Base-by-base conservation (phyloP, 23 red algal species). In the Agarophyton chilense region DNA sequence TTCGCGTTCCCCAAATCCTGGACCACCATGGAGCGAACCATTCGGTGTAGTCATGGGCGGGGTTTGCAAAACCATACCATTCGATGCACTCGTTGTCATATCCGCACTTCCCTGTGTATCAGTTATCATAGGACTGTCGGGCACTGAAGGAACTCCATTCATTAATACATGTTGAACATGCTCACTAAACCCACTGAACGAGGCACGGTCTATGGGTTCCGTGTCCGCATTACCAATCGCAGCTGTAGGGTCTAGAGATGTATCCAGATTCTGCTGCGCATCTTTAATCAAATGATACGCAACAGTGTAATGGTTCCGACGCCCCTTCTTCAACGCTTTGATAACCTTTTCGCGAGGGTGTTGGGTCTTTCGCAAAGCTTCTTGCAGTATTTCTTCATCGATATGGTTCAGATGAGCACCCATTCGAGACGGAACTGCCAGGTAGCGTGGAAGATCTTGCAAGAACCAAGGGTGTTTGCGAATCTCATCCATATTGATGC, bases 401-500 rank as follows among this genome's bases (percentile, higher is more conserved):
- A 98, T 79, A 21, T 79, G 47, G 14, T 77, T 74, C 17, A 87
- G 54, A 28, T 93, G 78, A 60, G 85, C 66, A 28, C 67, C 88
- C 5, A 83, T 38, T 44, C 80, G 75, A 7, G 88, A 87, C 21
- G 86, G 90, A 24, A 98, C 14, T 19, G 89, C 82, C 4, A 98
- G 70, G 57, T 98, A 96, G 44, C 96, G 83, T n/a, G 96, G 96
- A 55, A 98, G 93, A 35, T 92, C 77, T 72, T 87, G 60, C 26
- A 87, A 25, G 78, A 98, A 98, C 96, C 96, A 98, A 13, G 93
- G 92, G 56, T 98, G 96, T 50, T 62, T 55, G 4, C 96, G 92
- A 60, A 98, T 98, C 51, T 94, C 92, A 64, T 91, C 89, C 24
- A 98, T 96, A 42, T 90, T 95, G 57, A 98, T 95, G 21, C 96